Conservation (phyloP, 306 rosid species). For the Dryas alaskensis region DNA sequence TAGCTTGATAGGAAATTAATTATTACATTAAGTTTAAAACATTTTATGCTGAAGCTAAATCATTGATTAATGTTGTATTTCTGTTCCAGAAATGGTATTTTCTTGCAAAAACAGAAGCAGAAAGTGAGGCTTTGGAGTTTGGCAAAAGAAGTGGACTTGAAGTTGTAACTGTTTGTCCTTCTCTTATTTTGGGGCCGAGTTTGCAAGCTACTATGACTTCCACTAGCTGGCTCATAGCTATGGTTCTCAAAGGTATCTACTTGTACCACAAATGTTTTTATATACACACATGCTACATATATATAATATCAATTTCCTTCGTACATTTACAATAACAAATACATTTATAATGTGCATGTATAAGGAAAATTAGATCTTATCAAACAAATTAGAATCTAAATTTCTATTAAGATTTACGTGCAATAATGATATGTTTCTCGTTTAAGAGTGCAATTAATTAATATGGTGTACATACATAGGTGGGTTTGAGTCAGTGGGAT, state of each 20-base stretch:
- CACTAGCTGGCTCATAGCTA: constrained; percentile 38
- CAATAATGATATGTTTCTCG: too few relatives aligned
- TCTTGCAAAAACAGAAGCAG: constrained; percentile 64
- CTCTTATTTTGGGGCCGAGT: constrained; percentile 43
- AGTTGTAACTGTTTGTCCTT: constrained; percentile 51
- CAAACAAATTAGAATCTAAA: too few relatives aligned
- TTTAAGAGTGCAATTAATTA: too few relatives aligned
- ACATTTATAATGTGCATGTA: too few relatives aligned
- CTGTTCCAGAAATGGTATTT: constrained; percentile 57
- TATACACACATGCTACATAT: too few relatives aligned
- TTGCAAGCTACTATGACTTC: constrained; percentile 46
- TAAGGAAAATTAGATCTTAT: too few relatives aligned
- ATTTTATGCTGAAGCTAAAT: background rate
- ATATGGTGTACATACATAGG: background rate
- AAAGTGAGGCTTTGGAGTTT: constrained; percentile 51
- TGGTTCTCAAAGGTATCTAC: constrained; percentile 39
- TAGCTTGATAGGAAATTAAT: too few relatives aligned
- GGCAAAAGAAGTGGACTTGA: constrained; percentile 43
- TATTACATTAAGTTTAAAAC: too few relatives aligned
- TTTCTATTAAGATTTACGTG: too few relatives aligned
- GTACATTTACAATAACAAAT: too few relatives aligned
- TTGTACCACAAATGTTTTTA: too few relatives aligned
- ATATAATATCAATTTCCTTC: too few relatives aligned
- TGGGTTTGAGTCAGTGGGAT: constrained; percentile 32
- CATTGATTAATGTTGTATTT: background rate